Evolutionary conservation across 2,329 filamentous ascomycete genomes (phyloP).

Genomic region (Cladorrhinum sp.): DNA sequence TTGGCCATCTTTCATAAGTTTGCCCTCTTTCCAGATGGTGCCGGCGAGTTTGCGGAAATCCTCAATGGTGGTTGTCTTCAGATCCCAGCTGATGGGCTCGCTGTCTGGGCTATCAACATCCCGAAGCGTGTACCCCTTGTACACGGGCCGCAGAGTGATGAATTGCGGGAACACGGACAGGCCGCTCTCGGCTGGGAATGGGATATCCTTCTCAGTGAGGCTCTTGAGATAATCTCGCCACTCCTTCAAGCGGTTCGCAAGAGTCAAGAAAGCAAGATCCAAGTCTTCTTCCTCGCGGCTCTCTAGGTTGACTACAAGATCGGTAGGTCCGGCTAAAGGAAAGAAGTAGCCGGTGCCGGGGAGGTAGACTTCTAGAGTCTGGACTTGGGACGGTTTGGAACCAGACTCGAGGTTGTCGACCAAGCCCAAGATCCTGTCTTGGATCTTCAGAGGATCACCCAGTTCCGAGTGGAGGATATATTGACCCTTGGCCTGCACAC

Average conservation of each 20-base stretch:
- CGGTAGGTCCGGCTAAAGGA: background rate
- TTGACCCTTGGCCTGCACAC: background rate
- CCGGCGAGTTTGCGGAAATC: slow-evolving; percentile 7
- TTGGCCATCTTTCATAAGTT: background rate
- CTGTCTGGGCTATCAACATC: background rate
- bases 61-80: background rate
- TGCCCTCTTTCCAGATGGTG: background rate
- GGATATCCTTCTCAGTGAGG: background rate
- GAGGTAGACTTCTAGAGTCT: slow-evolving; percentile 18
- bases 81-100: background rate
- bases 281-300: background rate
- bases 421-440: slow-evolving; percentile 8
- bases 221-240: slow-evolving; percentile 5
- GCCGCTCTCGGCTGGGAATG: background rate
- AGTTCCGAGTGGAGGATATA: slow-evolving; percentile 12
- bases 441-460: background rate
- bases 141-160: slow-evolving; percentile 23
- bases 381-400: background rate
- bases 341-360: slow-evolving; percentile 13
- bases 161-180: slow-evolving; percentile 21
- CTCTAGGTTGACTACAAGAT: slow-evolving; percentile 1
- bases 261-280: background rate
- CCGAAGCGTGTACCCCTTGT: slow-evolving; percentile 10
- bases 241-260: slow-evolving; percentile 4
- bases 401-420: slow-evolving; percentile 6